Base-by-base conservation (phyloP, 1,284 basidiomycete genomes). In the Cutaneotrichosporon cutaneum region DNA sequence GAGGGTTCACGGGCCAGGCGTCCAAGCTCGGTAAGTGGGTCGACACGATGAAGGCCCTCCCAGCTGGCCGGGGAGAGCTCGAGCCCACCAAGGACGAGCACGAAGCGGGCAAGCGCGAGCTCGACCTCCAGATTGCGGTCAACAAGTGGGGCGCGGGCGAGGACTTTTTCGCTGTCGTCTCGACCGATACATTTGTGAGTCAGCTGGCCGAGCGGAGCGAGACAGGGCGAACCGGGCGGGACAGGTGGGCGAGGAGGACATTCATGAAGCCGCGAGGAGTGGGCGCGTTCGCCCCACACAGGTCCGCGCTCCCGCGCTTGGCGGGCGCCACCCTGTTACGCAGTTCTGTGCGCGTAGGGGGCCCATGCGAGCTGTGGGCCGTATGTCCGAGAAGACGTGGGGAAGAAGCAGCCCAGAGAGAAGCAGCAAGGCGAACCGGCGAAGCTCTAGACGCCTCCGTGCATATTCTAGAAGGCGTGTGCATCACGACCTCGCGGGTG, bases 81-180 rank as follows among this genome's bases (percentile, higher is more conserved):
- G 60, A 18, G 69, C 60, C 11, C 13, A 48, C 42, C 2, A 57
- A 54, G 35, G 53, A 58, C 21, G 63, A 56, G 21, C 27, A 48
- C n/a, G 61, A 54, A 32, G 48, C 59, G 4, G 60, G 73, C 16
- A 73, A 73, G 10, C 73, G 75, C 71, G 65, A 64, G 10, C 59
- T 68, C 16, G 66, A 62, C 13, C 42, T 71, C 24, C 62, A 56
- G 44, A 65, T 69, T 26, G 61, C 59, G 18, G 64, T 66, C 8
- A 62, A 58, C 51, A 71, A 66, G 52, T 77, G 70, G 68, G 77
- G 76, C n/a, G 73, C 76, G 14, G 76, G 76, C 5, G 77, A 78
- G 63, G 77, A 78, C 62, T 77, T 77, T 56, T 77, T 77, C 45
- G 68, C 67, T 1, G 56, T 76, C 4, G 62, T 68, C 4, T 68